Percentiles rank a stretch among this genome's conserved stretches.
Conservation (phyloP, 208 protist species). For the Perkinsela sp. region DNA sequence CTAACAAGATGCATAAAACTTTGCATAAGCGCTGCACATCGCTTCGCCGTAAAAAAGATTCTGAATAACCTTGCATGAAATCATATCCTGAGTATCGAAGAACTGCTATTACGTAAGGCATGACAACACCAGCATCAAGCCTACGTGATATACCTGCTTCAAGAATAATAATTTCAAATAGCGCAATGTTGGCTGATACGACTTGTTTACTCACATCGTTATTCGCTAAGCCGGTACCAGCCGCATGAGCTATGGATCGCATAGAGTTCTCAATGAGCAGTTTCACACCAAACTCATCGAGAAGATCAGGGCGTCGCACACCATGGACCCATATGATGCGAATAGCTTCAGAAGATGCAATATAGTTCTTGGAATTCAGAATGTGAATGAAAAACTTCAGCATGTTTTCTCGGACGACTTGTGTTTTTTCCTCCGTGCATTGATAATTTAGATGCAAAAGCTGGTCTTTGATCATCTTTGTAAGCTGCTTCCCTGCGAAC, state of each 20-base stretch:
- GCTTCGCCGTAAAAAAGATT: background rate
- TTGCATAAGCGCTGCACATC: background rate
- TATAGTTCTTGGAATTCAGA: background rate
- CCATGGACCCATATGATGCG: background rate
- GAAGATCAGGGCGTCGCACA: background rate
- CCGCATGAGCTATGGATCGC: background rate
- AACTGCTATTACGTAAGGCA: background rate
- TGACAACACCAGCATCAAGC: background rate
- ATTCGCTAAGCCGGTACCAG: background rate
- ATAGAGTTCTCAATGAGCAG: background rate
- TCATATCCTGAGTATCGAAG: background rate
- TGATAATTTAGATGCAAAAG: background rate
- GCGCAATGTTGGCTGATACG: background rate
- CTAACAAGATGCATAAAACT: background rate
- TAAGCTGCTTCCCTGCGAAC: background rate
- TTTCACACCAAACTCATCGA: background rate
- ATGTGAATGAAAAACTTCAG: background rate
- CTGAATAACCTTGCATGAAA: background rate
- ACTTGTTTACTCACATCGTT: background rate
- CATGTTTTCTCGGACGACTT: background rate
- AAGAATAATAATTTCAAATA: background rate
- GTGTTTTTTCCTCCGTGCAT: background rate
- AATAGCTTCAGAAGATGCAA: background rate
- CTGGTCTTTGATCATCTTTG: background rate
- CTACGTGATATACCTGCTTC: background rate